Evolutionary conservation across 345 rosid species (phyloP).

Genomic region (Zanthoxylum bungeanum): DNA sequence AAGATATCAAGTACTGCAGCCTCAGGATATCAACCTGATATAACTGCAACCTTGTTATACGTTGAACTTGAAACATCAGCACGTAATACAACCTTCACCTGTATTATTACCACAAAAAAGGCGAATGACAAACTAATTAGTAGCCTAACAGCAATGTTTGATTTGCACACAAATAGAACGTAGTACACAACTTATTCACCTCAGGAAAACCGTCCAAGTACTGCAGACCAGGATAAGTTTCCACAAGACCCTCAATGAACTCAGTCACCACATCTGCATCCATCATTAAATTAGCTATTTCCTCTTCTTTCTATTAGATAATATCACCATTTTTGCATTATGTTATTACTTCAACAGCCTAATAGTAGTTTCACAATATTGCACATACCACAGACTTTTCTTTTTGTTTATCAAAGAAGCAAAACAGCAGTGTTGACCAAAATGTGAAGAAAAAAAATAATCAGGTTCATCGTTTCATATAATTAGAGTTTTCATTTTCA

Average conservation of each 20-base stretch:
- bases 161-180: background rate
- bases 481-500: background rate
- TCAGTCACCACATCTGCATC: constrained; percentile 89
- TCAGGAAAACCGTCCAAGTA: constrained; percentile 92
- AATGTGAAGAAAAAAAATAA: background rate
- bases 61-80: constrained; percentile 73
- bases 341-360: background rate
- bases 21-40: constrained; percentile 58
- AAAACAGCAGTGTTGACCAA: background rate
- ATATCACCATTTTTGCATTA: background rate
- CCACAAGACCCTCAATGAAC: constrained; percentile 90
- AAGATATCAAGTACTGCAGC: background rate
- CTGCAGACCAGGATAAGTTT: constrained; percentile 85
- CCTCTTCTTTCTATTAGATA: background rate
- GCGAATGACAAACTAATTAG: background rate
- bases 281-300: background rate
- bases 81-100: constrained; percentile 92
- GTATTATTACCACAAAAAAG: constrained; percentile 16
- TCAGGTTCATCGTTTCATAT: background rate
- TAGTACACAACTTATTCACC: constrained; percentile 37
- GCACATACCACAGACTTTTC: background rate
- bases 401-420: background rate
- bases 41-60: constrained; percentile 82
- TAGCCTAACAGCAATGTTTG: background rate
- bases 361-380: background rate